phyloP scores from a whole-genome alignment of 768 basidiomycete genomes.

The Dictyophora rubrovolvata region DNA sequence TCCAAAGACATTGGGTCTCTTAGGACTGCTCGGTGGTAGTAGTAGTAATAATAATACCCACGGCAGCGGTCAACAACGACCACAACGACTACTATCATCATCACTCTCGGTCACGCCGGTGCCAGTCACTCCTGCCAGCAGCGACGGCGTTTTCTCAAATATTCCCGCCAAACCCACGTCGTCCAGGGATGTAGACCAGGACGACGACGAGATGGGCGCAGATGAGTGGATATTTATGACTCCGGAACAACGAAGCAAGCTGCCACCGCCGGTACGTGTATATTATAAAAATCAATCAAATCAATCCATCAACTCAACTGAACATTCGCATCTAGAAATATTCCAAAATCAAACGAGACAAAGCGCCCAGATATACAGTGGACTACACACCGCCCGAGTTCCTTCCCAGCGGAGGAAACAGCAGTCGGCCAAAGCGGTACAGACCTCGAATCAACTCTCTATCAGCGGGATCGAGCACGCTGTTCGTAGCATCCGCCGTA shows the following conservation, averaged over 20 bases:
- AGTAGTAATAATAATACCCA: too few relatives aligned
- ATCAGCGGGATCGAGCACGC: slow-evolving; percentile 2
- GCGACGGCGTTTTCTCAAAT: slow-evolving; percentile 9
- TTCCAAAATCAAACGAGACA: slow-evolving; percentile 9
- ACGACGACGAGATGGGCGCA: slow-evolving; percentile 6
- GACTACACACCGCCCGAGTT: slow-evolving; percentile 4
- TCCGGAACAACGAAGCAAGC: slow-evolving; percentile 6
- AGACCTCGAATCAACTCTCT: slow-evolving; percentile 6
- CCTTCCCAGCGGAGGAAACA: background rate
- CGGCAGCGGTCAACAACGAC: too few relatives aligned
- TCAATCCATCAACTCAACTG: background rate
- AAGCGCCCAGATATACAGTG: slow-evolving; percentile 3
- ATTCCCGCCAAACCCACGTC: slow-evolving; percentile 6
- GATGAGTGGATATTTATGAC: slow-evolving; percentile 11
- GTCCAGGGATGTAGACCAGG: background rate
- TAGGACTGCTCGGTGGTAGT: too few relatives aligned
- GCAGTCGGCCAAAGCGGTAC: background rate
- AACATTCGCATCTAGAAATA: slow-evolving; percentile 1
- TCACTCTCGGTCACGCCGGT: too few relatives aligned
- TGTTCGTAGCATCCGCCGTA: background rate
- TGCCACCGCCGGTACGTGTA: slow-evolving; percentile 3
- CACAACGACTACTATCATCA: too few relatives aligned
- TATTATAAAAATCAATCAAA: background rate
- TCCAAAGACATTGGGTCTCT: too few relatives aligned
- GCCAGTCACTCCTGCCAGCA: slow-evolving; percentile 4